Base-by-base conservation (phyloP, 2,329 filamentous ascomycete species). In the Pezicula radicicola region DNA sequence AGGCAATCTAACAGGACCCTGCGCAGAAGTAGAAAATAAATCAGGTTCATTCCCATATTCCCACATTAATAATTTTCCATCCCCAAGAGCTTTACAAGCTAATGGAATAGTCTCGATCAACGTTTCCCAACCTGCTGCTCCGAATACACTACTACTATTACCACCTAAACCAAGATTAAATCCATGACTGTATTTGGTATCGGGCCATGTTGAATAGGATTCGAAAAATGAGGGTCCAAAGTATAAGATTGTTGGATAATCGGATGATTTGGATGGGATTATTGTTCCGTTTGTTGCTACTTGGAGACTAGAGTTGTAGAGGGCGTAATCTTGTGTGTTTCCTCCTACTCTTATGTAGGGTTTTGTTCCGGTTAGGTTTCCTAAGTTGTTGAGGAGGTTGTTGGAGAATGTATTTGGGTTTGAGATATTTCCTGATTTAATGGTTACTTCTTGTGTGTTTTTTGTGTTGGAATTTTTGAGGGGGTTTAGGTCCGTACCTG, bases 41-140 rank as follows among this genome's bases (percentile, higher is more conserved):
- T 87, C 82, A 0, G 81, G 80, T 64, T 86, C 83, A 59, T 87
- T 87, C 37, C 84, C 83, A 57, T 85, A 80, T 61, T 84, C 80
- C 80, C 80, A 87, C 55, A 71, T 69, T 25, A 80, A 73, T 6
- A 85, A 67, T 49, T 74, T 79, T 6, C 74, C 75, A 10, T 67
- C 66, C 2, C 71, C 68, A 0, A 87, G 66, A 3, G 80, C 78
- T 58, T 78, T 76, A 66, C 83, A 87, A 2, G 75, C 81, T 39
- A 83, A 65, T 0, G 79, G 73, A 0, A 80, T 79, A 0, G 80
- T 83, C 8, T 76, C 73, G 2, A 79, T 59, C 1, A 85, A 71
- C 0, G 76, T 78, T 33, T 76, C 66, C 68, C 77, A 75, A 3
- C 76, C 80, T 9, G 63, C 67, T 2, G 28, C 28, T 9, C 28